Conservation (phyloP, 2,329 filamentous ascomycete genomes). For the Aspergillus clavatus region DNA sequence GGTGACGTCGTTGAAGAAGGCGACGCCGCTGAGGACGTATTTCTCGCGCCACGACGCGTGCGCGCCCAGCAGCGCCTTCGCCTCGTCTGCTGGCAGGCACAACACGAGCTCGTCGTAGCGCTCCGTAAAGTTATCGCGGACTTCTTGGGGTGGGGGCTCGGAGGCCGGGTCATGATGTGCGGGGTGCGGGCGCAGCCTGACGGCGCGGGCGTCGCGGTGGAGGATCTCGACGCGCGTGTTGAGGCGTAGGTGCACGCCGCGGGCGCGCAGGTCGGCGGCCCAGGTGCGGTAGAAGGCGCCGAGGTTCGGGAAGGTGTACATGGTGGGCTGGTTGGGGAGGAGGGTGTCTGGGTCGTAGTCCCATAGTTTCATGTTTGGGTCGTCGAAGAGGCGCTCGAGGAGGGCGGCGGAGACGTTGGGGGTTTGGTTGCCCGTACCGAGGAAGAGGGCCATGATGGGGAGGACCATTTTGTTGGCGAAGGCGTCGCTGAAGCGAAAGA, state of each 20-base stretch:
- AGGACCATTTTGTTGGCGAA: conserved; percentile 68
- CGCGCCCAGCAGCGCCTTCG: conserved; percentile 49
- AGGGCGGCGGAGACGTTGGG: conserved; percentile 66
- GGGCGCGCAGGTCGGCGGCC: conserved; percentile 47
- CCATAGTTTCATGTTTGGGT: conserved; percentile 58
- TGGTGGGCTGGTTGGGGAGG: conserved; percentile 51
- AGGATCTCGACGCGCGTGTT: conserved; percentile 35
- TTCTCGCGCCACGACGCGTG: conserved; percentile 58
- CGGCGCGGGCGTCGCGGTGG: conserved; percentile 47
- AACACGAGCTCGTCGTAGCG: conserved; percentile 56
- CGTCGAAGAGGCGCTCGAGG: conserved; percentile 56
- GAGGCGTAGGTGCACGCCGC: conserved; percentile 53
- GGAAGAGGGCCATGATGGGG: conserved; percentile 67
- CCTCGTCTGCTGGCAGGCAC: conserved; percentile 52
- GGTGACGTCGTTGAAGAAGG: conserved; percentile 59
- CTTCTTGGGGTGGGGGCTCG: background rate
- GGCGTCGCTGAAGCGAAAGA: conserved; percentile 65
- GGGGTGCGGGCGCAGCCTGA: conserved; percentile 39
- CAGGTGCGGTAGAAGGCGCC: conserved; percentile 55
- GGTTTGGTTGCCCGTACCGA: conserved; percentile 71
- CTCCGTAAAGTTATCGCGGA: conserved; percentile 33
- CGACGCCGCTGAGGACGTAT: conserved; percentile 64
- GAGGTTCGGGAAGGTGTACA: conserved; percentile 59
- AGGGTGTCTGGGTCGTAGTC: conserved; percentile 53
- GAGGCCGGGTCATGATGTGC: conserved; percentile 9